Evolutionary conservation across 2,329 filamentous ascomycete species (phyloP).

Genomic region (Paecilomyces sp.): DNA sequence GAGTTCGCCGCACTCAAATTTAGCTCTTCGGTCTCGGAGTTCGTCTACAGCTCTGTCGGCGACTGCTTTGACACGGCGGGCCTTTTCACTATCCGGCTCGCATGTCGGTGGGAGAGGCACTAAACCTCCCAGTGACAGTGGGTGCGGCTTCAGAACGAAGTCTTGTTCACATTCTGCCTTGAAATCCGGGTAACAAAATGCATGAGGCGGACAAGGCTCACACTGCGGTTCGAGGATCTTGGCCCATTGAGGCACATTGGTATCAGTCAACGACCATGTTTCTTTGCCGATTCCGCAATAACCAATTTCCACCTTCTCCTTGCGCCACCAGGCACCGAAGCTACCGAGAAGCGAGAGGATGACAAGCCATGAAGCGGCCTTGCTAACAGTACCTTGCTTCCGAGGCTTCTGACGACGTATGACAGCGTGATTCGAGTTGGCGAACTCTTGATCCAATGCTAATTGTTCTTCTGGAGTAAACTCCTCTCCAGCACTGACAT

Average conservation of each 20-base stretch:
- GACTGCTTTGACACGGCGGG: constrained; percentile 75
- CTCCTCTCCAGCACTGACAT: constrained; percentile 65
- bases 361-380: constrained; percentile 64
- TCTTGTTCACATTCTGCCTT: constrained; percentile 75
- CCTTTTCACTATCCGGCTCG: constrained; percentile 90
- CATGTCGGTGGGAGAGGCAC: constrained; percentile 84
- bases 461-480: constrained; percentile 89
- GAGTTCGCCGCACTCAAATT: constrained; percentile 81
- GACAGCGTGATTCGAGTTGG: constrained; percentile 32
- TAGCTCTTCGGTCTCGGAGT: constrained; percentile 74
- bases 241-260: constrained; percentile 67
- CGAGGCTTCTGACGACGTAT: constrained; percentile 13
- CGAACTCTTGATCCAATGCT: constrained; percentile 66
- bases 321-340: constrained; percentile 77
- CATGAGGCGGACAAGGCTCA: constrained; percentile 83
- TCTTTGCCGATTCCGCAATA: constrained; percentile 81
- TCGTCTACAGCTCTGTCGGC: constrained; percentile 83
- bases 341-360: constrained; percentile 62
- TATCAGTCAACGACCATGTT: constrained; percentile 50
- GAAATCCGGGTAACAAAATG: constrained; percentile 76
- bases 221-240: constrained; percentile 69
- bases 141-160: constrained; percentile 79
- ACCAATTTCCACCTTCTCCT: constrained; percentile 93
- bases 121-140: constrained; percentile 71
- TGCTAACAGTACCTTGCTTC: constrained; percentile 41